Evolutionary conservation across 192 early-diverging fungal genomes (phyloP).

Genomic region (Podochytrium sp.): DNA sequence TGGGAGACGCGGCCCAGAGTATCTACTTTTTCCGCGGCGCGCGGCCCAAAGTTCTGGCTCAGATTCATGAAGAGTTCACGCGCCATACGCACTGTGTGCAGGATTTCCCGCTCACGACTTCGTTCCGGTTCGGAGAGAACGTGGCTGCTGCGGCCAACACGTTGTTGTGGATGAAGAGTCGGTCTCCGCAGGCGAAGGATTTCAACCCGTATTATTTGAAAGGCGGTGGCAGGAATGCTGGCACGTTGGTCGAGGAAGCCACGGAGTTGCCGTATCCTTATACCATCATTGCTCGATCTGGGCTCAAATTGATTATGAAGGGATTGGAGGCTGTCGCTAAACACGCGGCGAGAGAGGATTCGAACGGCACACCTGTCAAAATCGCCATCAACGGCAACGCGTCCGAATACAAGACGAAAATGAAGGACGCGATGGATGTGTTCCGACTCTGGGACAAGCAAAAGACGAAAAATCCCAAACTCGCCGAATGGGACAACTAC

Average conservation of each 20-base stretch:
- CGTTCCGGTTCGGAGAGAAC: constrained; percentile 24
- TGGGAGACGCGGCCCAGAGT: constrained; percentile 27
- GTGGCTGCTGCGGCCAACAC: constrained; percentile 24
- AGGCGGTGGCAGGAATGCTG: neutral
- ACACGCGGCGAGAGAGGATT: neutral
- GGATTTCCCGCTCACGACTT: constrained; percentile 16
- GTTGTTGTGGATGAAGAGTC: constrained; percentile 18
- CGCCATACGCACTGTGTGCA: neutral
- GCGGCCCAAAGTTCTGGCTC: constrained; percentile 25
- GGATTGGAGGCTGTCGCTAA: neutral
- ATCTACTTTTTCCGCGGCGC: constrained; percentile 36
- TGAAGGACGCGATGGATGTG: constrained; percentile 25
- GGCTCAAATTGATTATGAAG: constrained; percentile 17
- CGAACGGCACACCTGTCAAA: neutral
- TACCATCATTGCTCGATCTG: constrained; percentile 30
- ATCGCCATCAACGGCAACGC: constrained; percentile 28
- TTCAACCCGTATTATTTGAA: constrained; percentile 25
- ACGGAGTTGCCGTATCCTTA: constrained; percentile 16
- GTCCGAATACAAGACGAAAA: neutral
- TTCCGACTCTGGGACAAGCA: neutral
- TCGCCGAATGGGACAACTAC: constrained; percentile 11
- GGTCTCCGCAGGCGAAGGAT: constrained; percentile 28
- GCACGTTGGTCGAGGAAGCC: neutral
- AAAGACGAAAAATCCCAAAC: constrained; percentile 5
- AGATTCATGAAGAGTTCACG: constrained; percentile 19